These are phyloP conservation scores for Rhododendron mucronatum DNA, from an alignment of 148 eudicot genomes.

Conservation along the genomic window DNA sequence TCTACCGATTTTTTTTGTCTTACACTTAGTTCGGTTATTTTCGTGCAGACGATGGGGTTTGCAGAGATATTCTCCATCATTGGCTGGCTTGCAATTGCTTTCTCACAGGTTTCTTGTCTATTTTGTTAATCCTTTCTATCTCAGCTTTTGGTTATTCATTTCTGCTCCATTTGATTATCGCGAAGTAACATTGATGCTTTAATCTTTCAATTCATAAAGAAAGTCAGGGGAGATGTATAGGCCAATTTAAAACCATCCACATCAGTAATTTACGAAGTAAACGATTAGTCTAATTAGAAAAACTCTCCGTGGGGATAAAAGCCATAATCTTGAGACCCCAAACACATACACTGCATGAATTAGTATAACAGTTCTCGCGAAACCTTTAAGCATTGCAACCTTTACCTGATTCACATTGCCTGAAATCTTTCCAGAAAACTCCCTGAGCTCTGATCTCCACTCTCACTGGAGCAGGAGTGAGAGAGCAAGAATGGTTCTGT, in stretches of 20 bases:
- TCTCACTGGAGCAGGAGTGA: neutral
- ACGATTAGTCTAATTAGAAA: neutral
- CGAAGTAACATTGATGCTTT: neutral
- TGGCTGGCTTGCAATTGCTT: slow-evolving; percentile 62
- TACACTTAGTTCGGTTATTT: neutral
- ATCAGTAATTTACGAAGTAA: neutral
- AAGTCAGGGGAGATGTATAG: neutral
- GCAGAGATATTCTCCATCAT: slow-evolving; percentile 48
- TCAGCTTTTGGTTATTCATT: neutral
- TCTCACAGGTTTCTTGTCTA: slow-evolving; percentile 42
- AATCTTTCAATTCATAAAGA: neutral
- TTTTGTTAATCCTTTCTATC: neutral
- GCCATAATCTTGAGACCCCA: neutral
- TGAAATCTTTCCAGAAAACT: too few relatives aligned
- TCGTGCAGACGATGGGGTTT: slow-evolving; percentile 58
- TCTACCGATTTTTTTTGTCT: neutral
- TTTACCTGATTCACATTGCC: too few relatives aligned
- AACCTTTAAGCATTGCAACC: neutral
- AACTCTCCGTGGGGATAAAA: neutral
- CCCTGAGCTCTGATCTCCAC: neutral
- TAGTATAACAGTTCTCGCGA: too few relatives aligned
- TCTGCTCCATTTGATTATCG: neutral
- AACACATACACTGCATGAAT: neutral
- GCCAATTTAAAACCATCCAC: neutral
- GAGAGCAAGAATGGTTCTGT: neutral